Percentiles rank a stretch among this genome's conserved stretches.
Conservation (phyloP, 768 basidiomycete species). For the Tulasnella sp. region DNA sequence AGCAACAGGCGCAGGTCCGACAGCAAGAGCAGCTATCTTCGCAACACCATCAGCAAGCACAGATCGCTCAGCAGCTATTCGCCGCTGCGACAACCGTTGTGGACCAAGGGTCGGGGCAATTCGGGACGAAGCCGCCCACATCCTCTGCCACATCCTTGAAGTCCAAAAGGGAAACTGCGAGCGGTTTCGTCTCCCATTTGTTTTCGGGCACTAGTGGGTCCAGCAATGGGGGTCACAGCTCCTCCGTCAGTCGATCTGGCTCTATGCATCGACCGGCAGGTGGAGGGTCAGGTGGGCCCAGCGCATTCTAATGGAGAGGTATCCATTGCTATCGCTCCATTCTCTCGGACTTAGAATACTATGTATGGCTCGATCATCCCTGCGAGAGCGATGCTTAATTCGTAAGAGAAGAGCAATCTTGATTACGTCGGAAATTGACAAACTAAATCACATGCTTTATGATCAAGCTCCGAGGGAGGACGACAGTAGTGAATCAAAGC, state of each 20-base stretch:
- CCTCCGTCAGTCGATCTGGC: not conserved
- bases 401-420: no score
- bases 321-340: no score
- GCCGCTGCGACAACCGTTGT: slow-evolving; percentile 2
- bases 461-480: no score
- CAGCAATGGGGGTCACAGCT: not conserved
- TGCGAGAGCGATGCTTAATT: no score
- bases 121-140: not conserved
- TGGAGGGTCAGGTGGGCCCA: no score
- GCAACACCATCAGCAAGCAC: slow-evolving; percentile 8
- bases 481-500: no score
- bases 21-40: slow-evolving; percentile 9
- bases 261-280: not conserved
- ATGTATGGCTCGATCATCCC: no score
- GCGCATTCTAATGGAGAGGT: no score
- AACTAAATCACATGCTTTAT: no score
- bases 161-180: not conserved
- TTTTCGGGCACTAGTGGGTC: not conserved
- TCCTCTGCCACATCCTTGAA: not conserved
- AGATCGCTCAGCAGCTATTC: slow-evolving; percentile 10
- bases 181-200: not conserved
- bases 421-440: no score
- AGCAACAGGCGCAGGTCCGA: not conserved
- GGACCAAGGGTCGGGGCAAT: not conserved
- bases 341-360: no score